Conservation (phyloP, 768 basidiomycete species). For the Tricholoma terreum region DNA sequence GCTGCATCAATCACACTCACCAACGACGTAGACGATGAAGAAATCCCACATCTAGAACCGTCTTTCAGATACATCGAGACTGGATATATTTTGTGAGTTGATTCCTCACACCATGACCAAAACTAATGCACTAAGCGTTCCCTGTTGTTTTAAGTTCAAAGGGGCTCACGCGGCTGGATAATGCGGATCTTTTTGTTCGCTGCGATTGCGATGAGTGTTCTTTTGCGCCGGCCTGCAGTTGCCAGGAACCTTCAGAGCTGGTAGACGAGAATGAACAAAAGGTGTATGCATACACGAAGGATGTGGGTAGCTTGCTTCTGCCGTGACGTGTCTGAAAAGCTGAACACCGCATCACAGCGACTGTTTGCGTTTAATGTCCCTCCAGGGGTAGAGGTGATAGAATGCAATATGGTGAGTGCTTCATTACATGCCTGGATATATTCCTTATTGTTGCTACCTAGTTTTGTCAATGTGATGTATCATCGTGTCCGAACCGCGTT, state of each 20-base stretch:
- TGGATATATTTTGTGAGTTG: constrained; percentile 47
- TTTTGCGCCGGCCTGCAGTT: constrained; percentile 38
- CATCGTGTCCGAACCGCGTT: constrained; percentile 55
- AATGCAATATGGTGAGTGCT: constrained; percentile 57
- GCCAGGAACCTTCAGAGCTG: constrained; percentile 45
- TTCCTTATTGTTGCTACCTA: constrained; percentile 13
- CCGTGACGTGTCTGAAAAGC: background rate
- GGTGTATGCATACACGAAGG: constrained; percentile 42
- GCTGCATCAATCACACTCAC: constrained; percentile 35
- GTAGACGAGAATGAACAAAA: constrained; percentile 24
- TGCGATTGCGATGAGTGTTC: constrained; percentile 44
- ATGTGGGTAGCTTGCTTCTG: constrained; percentile 22
- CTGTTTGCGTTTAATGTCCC: constrained; percentile 43
- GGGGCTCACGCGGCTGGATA: constrained; percentile 10
- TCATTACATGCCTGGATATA: background rate
- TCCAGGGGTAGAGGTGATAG: constrained; percentile 51
- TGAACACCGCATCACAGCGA: constrained; percentile 35
- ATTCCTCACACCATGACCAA: background rate
- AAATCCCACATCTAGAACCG: constrained; percentile 39
- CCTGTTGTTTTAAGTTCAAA: constrained; percentile 12
- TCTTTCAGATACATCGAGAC: constrained; percentile 53
- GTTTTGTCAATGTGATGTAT: constrained; percentile 42
- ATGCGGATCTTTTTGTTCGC: constrained; percentile 33
- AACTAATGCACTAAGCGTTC: background rate
- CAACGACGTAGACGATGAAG: constrained; percentile 43